Evolutionary conservation across 2,329 filamentous ascomycete genomes (phyloP), one percentile per base, ranked within the genome.

Genomic region (Hypoxylon sp.): DNA sequence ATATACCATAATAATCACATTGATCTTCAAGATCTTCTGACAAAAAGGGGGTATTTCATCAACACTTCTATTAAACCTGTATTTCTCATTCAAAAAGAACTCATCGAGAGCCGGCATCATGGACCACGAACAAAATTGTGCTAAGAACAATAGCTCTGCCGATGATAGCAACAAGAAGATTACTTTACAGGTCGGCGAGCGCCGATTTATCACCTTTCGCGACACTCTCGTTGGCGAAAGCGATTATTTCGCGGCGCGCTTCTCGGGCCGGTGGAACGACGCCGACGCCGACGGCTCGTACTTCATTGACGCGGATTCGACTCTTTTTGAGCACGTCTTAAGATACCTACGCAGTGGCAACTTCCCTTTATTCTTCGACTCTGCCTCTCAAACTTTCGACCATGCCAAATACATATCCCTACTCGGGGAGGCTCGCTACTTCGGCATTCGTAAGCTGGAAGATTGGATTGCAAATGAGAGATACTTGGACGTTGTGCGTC

Each of bases 291-390:
- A 81, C 22, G 78, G 77, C 0, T 75, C 76, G 0, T 79, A 79
- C 69, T 83, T 82, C 70, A 59, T 84, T 19, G 81, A 83, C 61
- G 72, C 78, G 0, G 79, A 83, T 47, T 72, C 77, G 0, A 65
- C 73, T 0, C 29, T 80, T 1, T 83, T 83, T 63, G 60, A 74
- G 11, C 74, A 82, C 54, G 71, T 82, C 60, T 73, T 82, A 2
- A 68, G 71, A 0, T 81, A 77, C 62, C 74, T 81, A 11, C 78
- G 80, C 1, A 74, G 70, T 3, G 73, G 75, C 2, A 71, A 75
- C 3, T 72, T 75, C 35, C 80, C 81, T 0, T 22, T 83, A 0
- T 81, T 81, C 71, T 82, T 76, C 63, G 68, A 77, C 44, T 61
- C 67, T 1, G 35, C 8, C 5, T 72, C 69, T 5, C 75, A 77